Evolutionary conservation across 2,329 filamentous ascomycete species (phyloP), one percentile per base, ranked within the genome.

Genomic region (Fusarium brachygibbosum): DNA sequence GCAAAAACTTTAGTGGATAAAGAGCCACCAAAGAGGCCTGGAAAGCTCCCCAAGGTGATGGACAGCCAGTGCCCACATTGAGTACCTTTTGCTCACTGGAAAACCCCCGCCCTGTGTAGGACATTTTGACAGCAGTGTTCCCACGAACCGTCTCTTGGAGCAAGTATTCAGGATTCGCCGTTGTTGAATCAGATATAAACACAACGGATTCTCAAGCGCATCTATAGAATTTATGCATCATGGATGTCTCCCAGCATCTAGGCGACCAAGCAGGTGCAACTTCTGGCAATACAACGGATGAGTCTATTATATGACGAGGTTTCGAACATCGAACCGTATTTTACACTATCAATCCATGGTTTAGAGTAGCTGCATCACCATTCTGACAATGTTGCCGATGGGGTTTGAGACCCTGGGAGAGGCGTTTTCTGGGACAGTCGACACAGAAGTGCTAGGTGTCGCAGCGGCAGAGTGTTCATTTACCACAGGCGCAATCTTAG

Each of bases 401-500:
- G 66, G 66, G 6, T 45, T 66, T 5, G 42, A 38, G 11, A 62
- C 41, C 8, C 61, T 61, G 5, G 21, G 38, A n/a, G 66, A 42
- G 9, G 60, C 66, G n/a, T 61, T 65, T 19, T 56, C 51, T 10
- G 61, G 32, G 3, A 61, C 19, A 5, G 32, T 35, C 0, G 66
- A 62, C 16, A 21, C 3, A 34, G 54, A 49, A 25, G 66, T 29
- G 13, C 41, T 69, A 3, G 66, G 50, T 12, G 63, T 67, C 2
- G 48, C 35, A 10, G 25, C 10, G 3, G 37, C 25, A 17, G 25
- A 21, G 16, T 31, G 25, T 10, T 37, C 34, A 31, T 37, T 66
- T 2, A 44, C n/a, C 9, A 45, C 28, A 4, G 38, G 19, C 7
- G 44, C 32, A 13, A 40, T 23, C 10, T 35, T 25, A 9, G 63